Conservation (phyloP, 2,329 filamentous ascomycete genomes). For the Apiospora rasikravindrae region DNA sequence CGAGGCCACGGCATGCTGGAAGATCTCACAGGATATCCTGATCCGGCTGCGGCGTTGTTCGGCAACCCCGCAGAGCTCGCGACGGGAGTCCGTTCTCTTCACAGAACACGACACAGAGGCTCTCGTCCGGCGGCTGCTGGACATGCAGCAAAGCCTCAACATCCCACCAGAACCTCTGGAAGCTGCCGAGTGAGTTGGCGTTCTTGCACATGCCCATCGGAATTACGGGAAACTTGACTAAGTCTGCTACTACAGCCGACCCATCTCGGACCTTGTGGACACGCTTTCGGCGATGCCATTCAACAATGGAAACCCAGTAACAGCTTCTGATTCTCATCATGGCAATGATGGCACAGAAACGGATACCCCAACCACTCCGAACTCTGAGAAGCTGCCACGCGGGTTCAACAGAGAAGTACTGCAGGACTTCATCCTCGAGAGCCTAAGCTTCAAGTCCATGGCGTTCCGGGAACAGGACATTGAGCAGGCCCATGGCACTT, state of each 20-base stretch:
- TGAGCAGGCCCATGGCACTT: conserved; percentile 28
- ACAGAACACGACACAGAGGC: background rate
- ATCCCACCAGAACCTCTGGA: background rate
- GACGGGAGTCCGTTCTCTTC: too few species aligned
- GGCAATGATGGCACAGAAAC: too few species aligned
- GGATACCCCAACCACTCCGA: background rate
- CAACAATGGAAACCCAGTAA: background rate
- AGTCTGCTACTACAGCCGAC: background rate
- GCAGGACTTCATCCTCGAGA: conserved; percentile 23
- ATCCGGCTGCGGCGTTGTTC: background rate
- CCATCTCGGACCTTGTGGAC: background rate
- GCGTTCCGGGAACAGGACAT: conserved; percentile 22
- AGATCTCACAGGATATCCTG: conserved; percentile 16
- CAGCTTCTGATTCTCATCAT: background rate
- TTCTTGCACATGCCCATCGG: background rate
- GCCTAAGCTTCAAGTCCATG: conserved; percentile 25
- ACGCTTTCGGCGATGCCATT: background rate
- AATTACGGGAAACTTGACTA: background rate
- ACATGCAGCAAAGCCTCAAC: background rate
- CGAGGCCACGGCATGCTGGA: conserved; percentile 1
- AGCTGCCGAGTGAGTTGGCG: background rate
- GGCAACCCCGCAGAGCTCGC: background rate
- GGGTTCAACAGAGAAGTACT: conserved; percentile 5
- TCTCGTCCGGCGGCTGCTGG: background rate
- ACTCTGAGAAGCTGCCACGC: background rate